Conservation (phyloP, 306 rosid species). For the Medicago ruthenica region DNA sequence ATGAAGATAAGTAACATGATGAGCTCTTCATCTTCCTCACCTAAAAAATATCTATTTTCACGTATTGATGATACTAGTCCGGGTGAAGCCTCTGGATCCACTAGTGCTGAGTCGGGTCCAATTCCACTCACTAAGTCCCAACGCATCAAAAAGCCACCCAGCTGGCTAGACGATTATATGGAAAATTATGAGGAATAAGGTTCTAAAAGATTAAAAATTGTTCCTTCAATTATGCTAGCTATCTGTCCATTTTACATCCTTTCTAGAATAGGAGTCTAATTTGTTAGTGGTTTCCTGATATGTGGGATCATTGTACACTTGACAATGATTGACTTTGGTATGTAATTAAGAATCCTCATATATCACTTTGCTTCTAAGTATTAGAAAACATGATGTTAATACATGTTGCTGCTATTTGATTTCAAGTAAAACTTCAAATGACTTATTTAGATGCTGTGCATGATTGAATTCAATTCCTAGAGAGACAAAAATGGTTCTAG, state of each 20-base stretch:
- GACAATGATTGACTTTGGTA: not conserved
- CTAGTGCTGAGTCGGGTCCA: not conserved
- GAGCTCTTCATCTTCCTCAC: not conserved
- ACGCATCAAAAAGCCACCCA: not conserved
- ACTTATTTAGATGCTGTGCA: not conserved
- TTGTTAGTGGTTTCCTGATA: not conserved
- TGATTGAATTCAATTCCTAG: not conserved
- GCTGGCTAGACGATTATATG: not conserved
- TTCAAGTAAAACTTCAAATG: not conserved
- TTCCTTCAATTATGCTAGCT: no score
- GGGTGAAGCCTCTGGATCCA: not conserved
- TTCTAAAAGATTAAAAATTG: no score
- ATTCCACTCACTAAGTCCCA: not conserved
- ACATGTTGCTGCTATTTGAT: not conserved
- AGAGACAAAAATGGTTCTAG: not conserved
- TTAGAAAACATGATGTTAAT: not conserved
- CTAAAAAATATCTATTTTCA: not conserved
- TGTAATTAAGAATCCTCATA: not conserved
- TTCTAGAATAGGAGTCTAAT: not conserved
- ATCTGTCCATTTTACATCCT: no score
- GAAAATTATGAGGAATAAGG: no score
- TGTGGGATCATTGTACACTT: not conserved
- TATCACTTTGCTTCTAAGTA: constrained; percentile 20
- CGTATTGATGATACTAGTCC: not conserved
- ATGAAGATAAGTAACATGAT: constrained; percentile 5